phyloP scores from a whole-genome alignment of 306 rosid species.

The Vigna trinervia region DNA sequence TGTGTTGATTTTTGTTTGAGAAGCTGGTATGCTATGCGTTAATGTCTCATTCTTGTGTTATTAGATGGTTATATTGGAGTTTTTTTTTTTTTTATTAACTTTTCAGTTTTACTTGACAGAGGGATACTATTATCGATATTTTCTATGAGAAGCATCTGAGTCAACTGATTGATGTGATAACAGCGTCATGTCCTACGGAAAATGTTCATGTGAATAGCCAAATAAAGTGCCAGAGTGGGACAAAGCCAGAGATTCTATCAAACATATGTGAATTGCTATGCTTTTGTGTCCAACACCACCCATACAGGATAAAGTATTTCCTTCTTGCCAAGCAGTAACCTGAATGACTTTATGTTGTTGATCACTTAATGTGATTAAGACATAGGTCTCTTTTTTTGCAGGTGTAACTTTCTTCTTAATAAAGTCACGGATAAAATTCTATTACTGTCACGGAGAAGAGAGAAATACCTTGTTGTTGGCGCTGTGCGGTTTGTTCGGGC shows the following conservation, averaged over 20 bases:
- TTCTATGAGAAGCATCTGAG: slow-evolving; percentile 93
- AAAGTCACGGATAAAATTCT: slow-evolving; percentile 83
- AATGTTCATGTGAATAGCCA: slow-evolving; percentile 40
- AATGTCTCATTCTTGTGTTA: slow-evolving; percentile 41
- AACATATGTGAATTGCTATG: slow-evolving; percentile 92
- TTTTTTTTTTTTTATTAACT: slow-evolving; percentile 39
- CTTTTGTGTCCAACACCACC: slow-evolving; percentile 96
- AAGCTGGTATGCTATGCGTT: slow-evolving; percentile 50
- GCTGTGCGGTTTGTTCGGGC: slow-evolving; percentile 95
- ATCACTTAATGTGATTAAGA: slow-evolving; percentile 17
- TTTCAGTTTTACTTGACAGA: slow-evolving; percentile 61
- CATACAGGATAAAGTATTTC: slow-evolving; percentile 95
- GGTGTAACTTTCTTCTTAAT: slow-evolving; percentile 80
- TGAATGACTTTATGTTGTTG: slow-evolving; percentile 33
- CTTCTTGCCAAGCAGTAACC: slow-evolving; percentile 41
- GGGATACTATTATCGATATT: slow-evolving; percentile 81
- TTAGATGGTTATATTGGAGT: slow-evolving; percentile 31
- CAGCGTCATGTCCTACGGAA: slow-evolving; percentile 74
- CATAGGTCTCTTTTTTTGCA: slow-evolving; percentile 47
- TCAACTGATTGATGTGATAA: slow-evolving; percentile 78
- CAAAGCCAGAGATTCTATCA: slow-evolving; percentile 91
- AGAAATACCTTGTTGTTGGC: slow-evolving; percentile 87
- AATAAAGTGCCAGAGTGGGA: slow-evolving; percentile 54
- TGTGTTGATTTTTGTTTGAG: slow-evolving; percentile 36
- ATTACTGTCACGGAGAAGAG: slow-evolving; percentile 76